Base-by-base conservation (phyloP, 768 basidiomycete species). In the Goffeauzyma gilvescens region DNA sequence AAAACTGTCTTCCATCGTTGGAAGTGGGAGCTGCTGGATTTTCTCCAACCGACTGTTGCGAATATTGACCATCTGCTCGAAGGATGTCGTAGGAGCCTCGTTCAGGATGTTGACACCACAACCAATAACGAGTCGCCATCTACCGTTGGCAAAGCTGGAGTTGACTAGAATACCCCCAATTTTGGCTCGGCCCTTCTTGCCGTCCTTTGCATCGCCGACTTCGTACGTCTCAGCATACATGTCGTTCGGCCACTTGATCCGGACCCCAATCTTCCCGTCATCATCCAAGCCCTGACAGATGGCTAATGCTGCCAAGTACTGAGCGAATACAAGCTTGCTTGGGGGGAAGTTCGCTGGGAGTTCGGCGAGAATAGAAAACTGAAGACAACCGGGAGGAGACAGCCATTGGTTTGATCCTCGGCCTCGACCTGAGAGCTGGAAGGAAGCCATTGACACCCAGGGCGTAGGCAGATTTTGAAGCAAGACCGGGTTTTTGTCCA, bases 171-270 rank as follows among this genome's bases (percentile, higher is more conserved):
- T 78, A 0, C 93, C 90, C 0, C 90, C 90, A 26, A 95, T 66
- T 63, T 98, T 96, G 20, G 59, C 55, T 25, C 44, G 49, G 5
- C 59, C 58, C n/a, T n/a, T 77, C 50, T 74, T 73, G 0, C 58
- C 59, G 5, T 55, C 52, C 8, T 50, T 51, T 4, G 66, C 67
- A 2, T 59, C 67, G 3, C 65, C 25, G 67, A 74, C 30, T 70
- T 67, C 55, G 44, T 57, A 51, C 12, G 52, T 52, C 30, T 75
- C 69, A 2, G 76, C 80, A 54, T 95, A 95, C 4, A 98, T 67
- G 53, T 96, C 93, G 55, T 96, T 96, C 15, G 90, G 93, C 93
- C 93, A 96, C 62, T 95, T 96, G 20, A 96, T 66, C 30, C 76
- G 70, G 9, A 93, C 72, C 12, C 68, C 68, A 2, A 73, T 65